phyloP scores from a whole-genome alignment of 805 yeast species.

The Jamesozyma lodderae region DNA sequence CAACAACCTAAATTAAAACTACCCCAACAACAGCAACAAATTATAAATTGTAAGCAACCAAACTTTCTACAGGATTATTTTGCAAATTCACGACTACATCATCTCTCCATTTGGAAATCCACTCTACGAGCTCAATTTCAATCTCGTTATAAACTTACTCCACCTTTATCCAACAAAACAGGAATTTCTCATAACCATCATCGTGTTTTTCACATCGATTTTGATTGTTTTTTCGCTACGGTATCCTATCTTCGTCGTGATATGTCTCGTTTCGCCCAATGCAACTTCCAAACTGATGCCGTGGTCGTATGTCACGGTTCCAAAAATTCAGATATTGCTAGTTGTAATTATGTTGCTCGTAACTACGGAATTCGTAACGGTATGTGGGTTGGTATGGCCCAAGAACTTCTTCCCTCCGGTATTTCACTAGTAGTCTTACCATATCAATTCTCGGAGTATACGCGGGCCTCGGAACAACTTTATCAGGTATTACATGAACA shows the following conservation, averaged over 20 bases:
- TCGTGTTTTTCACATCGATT: conserved; percentile 83
- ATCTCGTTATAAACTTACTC: conserved; percentile 10
- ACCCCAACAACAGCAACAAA: background rate
- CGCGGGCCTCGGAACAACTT: conserved; percentile 50
- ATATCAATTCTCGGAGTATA: conserved; percentile 70
- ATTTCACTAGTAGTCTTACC: conserved; percentile 46
- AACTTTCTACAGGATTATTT: conserved; percentile 65
- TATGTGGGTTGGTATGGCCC: conserved; percentile 76
- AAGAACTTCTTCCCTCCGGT: conserved; percentile 46
- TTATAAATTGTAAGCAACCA: conserved; percentile 63
- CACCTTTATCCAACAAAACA: background rate
- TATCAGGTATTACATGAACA: conserved; percentile 43
- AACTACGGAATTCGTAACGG: conserved; percentile 74
- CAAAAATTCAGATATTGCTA: conserved; percentile 64
- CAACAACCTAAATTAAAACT: background rate
- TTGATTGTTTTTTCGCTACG: conserved; percentile 89
- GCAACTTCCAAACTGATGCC: conserved; percentile 39
- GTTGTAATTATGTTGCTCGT: conserved; percentile 86
- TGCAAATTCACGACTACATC: conserved; percentile 77
- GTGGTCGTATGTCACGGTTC: conserved; percentile 53
- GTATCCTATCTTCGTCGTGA: conserved; percentile 61
- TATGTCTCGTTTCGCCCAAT: background rate
- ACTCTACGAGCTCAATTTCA: conserved; percentile 57
- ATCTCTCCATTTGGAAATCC: conserved; percentile 79
- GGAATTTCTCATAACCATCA: conserved; percentile 22